Evolutionary conservation across 805 yeast species (phyloP), one percentile per base, ranked within the genome.

Genomic region (Torulaspora quercuum): DNA sequence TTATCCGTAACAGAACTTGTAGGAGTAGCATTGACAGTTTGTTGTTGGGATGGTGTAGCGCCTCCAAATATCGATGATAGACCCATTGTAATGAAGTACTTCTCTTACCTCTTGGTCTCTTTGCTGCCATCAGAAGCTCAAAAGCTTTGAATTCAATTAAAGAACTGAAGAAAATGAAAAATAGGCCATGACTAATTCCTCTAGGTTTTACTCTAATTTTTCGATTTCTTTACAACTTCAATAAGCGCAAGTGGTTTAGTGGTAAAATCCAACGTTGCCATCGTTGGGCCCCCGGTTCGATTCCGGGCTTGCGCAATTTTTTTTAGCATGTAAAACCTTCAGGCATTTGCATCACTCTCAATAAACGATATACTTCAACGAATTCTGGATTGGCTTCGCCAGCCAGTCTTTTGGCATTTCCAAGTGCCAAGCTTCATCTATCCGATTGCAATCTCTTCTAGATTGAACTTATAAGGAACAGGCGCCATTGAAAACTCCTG

Each of bases 1-100:
- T 79, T 75, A 17, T 74, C 72, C 54, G 81, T 80, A 41, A 80
- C 50, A 45, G 73, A 70, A 35, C 69, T 66, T 5, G 72, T 50
- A 26, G 49, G 32, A 16, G 52, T 24, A 5, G 63, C 37, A 14
- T 41, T 37, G 12, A 45, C 39, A 6, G 50, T 44, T 15, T 40
- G 48, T 33, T 49, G 52, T 34, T 51, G 53, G 14, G 59, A 45
- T 13, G 57, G 46, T 4, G 55, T 35, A 20, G 49, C 51, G 28
- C 59, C 59, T 8, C 60, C 60, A 29, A 57, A 57, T 11, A 55
- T 52, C n/a, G 59, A 55, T 25, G 57, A 52, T 17, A 56, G 39
- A 32, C 52, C 59, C 61, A 56, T 56, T 26, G 3, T 33, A 13
- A 17, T 18, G 23, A 12, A 7, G 24, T 24, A n/a, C n/a, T n/a